These are phyloP conservation scores for Solanum pennellii DNA, from an alignment of 257 asterid species.

Conservation along the genomic window DNA sequence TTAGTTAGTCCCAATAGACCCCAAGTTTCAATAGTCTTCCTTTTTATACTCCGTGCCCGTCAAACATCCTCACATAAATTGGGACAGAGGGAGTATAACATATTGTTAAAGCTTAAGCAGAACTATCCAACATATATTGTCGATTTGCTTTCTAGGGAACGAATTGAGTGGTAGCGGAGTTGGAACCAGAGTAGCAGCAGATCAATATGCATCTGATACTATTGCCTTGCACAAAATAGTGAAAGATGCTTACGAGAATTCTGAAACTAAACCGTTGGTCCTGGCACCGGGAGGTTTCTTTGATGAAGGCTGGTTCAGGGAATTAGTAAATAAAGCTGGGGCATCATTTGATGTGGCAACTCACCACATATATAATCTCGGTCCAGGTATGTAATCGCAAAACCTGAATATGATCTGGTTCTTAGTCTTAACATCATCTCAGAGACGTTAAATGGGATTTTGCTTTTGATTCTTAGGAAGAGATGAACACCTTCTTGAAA, in stretches of 20 bases:
- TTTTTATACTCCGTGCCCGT: not conserved
- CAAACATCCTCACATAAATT: not conserved
- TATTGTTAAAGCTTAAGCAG: not conserved
- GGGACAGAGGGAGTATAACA: not conserved
- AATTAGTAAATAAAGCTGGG: conserved; percentile 16
- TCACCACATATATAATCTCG: conserved; percentile 72
- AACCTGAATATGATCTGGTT: not conserved
- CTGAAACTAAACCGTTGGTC: conserved; percentile 20
- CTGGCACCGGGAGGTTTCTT: conserved; percentile 63
- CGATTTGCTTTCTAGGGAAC: conserved; percentile 31
- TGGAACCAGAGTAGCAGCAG: conserved; percentile 34
- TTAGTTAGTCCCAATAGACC: not conserved
- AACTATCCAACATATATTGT: not conserved
- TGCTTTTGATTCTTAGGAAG: conserved; percentile 25
- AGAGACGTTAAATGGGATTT: not conserved
- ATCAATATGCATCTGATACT: conserved; percentile 45
- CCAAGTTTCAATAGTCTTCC: not conserved
- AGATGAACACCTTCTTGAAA: conserved; percentile 44
- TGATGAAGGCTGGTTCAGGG: conserved; percentile 40
- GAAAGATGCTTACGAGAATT: conserved; percentile 25
- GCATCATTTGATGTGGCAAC: conserved; percentile 31
- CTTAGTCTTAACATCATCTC: not conserved
- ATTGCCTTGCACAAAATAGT: conserved; percentile 15
- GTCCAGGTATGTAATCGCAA: conserved; percentile 38
- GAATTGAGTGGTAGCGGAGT: conserved; percentile 63